Base-by-base conservation (phyloP, 306 rosid genomes). In the Argentina anserina region DNA sequence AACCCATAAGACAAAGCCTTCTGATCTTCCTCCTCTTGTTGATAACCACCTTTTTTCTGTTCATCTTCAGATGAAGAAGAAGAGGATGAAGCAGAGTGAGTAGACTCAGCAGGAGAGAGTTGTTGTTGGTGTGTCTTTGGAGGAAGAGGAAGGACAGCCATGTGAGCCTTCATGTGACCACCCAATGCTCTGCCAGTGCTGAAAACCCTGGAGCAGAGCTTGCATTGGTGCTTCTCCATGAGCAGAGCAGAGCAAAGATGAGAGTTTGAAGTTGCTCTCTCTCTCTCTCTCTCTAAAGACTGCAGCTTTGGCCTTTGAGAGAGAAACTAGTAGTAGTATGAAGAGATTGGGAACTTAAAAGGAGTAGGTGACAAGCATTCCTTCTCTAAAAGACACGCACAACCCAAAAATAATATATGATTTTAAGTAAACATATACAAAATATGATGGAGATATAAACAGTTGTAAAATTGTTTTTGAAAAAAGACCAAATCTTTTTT, bases 351-450 rank as follows among this genome's bases (percentile, higher is more conserved):
- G 82, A 84, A 76, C 84, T 71, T 84, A 63, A 83, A 80, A 89
- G 90, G 89, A 90, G 96, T 93, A 87, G 97, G 92, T 90, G 84
- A 85, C 97, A 86, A 93, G 93, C 93, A 93, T 93, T 90, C 97
- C 86, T 86, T 87, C 88, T 84, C 88, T 93, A 84, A 90, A 86
- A 81, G 84, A 86, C 88, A 77, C 89, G 74, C 87, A 76, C 84
- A 81, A 34, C 87, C 88, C 80, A 60, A 81, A 86, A 79, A 40
- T 74, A 31, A 2, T 74, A 2, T 74, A 40, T 58, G 65, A 69
- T n/a, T 49, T 70, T 67, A 49, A 20, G 67, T 62, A 62, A 13
- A 5, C 18, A 31, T 29, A 8, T 6, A 61, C 17, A 78, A 59
- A 20, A 45, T 41, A 68, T 64, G 23, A 43, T 13, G 11, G 17